Conservation (phyloP, 345 rosid species). For the Populus davidiana region DNA sequence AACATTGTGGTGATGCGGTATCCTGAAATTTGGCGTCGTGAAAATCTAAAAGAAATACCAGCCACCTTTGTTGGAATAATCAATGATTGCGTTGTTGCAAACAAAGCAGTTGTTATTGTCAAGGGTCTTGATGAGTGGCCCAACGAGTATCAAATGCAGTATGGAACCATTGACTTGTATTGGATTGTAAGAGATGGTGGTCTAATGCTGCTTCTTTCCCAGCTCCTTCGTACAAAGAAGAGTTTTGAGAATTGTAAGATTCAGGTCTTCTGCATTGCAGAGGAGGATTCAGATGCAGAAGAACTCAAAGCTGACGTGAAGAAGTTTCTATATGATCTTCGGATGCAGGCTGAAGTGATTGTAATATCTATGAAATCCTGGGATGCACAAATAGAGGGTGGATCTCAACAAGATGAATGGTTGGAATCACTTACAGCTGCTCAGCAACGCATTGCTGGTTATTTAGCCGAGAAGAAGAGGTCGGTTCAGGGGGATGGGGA, state of each 20-base stretch:
- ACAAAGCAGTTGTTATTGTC: conserved; percentile 96
- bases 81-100: conserved; percentile 90
- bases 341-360: conserved; percentile 98
- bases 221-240: conserved; percentile 96
- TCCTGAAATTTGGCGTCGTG: conserved; percentile 99
- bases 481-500: conserved; percentile 38
- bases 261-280: conserved; percentile 97
- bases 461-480: conserved; percentile 65
- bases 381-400: conserved; percentile 65
- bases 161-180: conserved; percentile 93
- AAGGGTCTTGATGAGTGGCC: conserved; percentile 99
- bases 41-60: conserved; percentile 89
- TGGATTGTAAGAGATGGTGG: conserved; percentile 99
- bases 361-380: conserved; percentile 92
- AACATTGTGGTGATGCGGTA: conserved; percentile 96
- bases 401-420: conserved; percentile 68
- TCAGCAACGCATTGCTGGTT: conserved; percentile 60
- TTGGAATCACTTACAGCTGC: conserved; percentile 73
- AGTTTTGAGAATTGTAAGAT: conserved; percentile 98
- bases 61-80: conserved; percentile 86
- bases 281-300: conserved; percentile 95
- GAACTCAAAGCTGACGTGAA: conserved; percentile 91
- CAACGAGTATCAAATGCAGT: conserved; percentile 92
- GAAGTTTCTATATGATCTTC: conserved; percentile 91
- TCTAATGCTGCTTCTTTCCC: conserved; percentile 97